Evolutionary conservation across 1,284 basidiomycete genomes (phyloP).

Genomic region (Puccinia hordei): DNA sequence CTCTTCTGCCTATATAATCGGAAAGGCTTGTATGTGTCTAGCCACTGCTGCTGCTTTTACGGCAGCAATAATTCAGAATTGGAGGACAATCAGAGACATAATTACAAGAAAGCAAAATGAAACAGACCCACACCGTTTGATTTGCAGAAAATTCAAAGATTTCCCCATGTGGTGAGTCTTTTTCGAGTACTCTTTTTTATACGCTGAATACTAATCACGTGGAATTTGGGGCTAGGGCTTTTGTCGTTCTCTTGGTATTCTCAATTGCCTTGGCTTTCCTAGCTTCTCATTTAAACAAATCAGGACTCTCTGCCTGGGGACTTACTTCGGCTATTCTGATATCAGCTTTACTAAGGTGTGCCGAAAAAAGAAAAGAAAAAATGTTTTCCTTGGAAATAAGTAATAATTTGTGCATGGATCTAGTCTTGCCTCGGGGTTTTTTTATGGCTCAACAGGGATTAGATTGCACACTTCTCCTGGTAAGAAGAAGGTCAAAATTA

Average conservation of each 20-base stretch:
- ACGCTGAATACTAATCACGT: not conserved
- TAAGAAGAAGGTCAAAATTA: not conserved
- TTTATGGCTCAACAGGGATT: conserved; percentile 38
- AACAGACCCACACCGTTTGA: conserved; percentile 43
- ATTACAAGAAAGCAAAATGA: conserved; percentile 10
- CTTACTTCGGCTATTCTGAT: conserved; percentile 32
- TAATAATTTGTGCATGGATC: not conserved
- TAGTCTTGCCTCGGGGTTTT: conserved; percentile 50
- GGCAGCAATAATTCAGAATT: conserved; percentile 25
- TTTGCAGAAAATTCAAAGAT: conserved; percentile 42
- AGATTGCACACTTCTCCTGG: conserved; percentile 44
- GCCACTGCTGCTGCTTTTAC: conserved; percentile 46
- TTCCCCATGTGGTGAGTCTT: conserved; percentile 46
- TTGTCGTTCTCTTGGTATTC: conserved; percentile 31
- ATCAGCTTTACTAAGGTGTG: conserved; percentile 42
- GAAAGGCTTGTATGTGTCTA: conserved; percentile 45
- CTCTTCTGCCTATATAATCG: conserved; percentile 45
- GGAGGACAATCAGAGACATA: conserved; percentile 20
- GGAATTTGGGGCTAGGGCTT: conserved; percentile 17
- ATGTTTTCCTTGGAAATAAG: not conserved
- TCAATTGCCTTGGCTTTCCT: conserved; percentile 39
- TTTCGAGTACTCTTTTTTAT: not conserved
- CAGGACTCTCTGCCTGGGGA: conserved; percentile 37
- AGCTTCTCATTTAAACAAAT: conserved; percentile 7
- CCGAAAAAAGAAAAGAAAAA: not conserved